phyloP scores from a whole-genome alignment of 345 rosid species.

The Psidium guajava region DNA sequence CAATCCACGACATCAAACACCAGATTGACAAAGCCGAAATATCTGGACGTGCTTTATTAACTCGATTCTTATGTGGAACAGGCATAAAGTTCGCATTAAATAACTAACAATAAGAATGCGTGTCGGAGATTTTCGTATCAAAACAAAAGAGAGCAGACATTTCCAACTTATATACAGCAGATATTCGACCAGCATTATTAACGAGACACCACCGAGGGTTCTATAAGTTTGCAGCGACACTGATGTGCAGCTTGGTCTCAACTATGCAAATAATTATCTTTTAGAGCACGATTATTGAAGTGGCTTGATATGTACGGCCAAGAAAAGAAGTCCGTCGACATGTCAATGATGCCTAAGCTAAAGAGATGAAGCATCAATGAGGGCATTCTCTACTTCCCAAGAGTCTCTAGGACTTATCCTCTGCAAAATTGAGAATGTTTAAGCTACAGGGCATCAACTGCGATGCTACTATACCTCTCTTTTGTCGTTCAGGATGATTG shows the following conservation, averaged over 20 bases:
- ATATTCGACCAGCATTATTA: not conserved
- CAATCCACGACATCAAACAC: not conserved
- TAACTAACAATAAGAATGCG: not conserved
- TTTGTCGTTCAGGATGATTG: slow-evolving; percentile 54
- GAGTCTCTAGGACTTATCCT: not conserved
- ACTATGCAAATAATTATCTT: not conserved
- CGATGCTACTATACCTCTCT: slow-evolving; percentile 44
- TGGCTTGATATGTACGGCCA: not conserved
- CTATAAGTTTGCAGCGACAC: not conserved
- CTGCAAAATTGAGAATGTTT: not conserved
- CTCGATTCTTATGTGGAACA: not conserved
- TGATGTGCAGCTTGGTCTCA: not conserved
- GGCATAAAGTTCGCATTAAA: not conserved
- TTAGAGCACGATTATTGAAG: not conserved
- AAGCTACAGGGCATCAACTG: not conserved
- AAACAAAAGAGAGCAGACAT: not conserved
- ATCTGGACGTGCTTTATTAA: not conserved
- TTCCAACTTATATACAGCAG: not conserved
- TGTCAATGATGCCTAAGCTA: not conserved
- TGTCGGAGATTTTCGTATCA: not conserved
- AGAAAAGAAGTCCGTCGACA: not conserved
- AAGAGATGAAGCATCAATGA: not conserved
- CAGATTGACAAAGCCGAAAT: not conserved
- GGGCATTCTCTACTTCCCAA: not conserved
- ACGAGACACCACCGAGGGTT: not conserved